Evolutionary conservation across 1,139 yeast species (phyloP).

Genomic region (Suhomyces kunorum): DNA sequence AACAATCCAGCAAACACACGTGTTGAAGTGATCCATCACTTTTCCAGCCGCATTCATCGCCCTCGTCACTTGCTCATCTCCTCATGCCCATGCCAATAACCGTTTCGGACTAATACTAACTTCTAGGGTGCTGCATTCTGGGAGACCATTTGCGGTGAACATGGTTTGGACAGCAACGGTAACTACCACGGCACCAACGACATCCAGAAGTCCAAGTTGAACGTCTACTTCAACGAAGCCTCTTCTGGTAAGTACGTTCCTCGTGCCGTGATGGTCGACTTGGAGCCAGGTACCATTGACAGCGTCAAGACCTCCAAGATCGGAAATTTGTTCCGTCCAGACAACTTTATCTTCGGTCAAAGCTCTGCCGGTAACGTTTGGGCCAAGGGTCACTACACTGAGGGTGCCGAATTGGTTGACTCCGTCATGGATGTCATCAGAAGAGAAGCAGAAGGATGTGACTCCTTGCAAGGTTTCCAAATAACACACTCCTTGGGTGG

Average conservation of each 20-base stretch:
- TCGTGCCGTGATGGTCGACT: slow-evolving; percentile 86
- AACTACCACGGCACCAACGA: slow-evolving; percentile 69
- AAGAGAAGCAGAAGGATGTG: slow-evolving; percentile 92
- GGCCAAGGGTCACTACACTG: slow-evolving; percentile 97
- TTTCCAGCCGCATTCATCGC: too few species aligned
- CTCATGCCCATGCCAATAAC: background rate
- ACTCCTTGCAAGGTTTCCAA: slow-evolving; percentile 92
- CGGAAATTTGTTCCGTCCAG: slow-evolving; percentile 88
- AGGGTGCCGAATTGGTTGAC: slow-evolving; percentile 92
- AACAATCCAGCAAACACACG: too few species aligned
- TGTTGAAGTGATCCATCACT: too few species aligned
- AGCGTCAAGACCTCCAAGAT: slow-evolving; percentile 73
- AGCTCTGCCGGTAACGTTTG: slow-evolving; percentile 93
- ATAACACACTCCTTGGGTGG: slow-evolving; percentile 93
- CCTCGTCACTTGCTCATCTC: too few species aligned
- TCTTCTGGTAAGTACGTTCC: slow-evolving; percentile 86
- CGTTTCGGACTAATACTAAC: slow-evolving; percentile 27
- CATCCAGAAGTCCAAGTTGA: slow-evolving; percentile 59
- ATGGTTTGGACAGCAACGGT: slow-evolving; percentile 87
- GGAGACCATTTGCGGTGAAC: slow-evolving; percentile 98
- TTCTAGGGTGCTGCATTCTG: slow-evolving; percentile 89
- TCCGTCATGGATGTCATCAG: slow-evolving; percentile 85
- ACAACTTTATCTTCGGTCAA: slow-evolving; percentile 84
- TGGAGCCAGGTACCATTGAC: slow-evolving; percentile 93
- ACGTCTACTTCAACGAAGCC: slow-evolving; percentile 59